Evolutionary conservation across 345 rosid species (phyloP).

Genomic region (Brassica carinata): DNA sequence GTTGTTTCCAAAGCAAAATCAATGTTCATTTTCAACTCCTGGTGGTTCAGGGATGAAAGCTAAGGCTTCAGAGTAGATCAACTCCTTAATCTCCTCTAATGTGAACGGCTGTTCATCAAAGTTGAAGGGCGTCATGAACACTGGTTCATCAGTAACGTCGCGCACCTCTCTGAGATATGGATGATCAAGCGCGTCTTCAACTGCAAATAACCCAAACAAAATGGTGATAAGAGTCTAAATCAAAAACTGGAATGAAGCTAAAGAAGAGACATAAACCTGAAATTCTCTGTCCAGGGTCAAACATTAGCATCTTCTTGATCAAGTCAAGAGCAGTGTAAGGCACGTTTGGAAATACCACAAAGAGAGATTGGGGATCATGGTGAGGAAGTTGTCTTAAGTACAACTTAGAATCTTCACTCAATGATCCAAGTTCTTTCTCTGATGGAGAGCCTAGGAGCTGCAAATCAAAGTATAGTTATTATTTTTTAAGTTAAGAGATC

Average conservation of each 20-base stretch:
- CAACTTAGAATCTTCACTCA: conserved; percentile 81
- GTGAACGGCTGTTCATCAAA: conserved; percentile 71
- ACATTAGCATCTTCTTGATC: conserved; percentile 81
- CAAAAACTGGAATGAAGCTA: not conserved
- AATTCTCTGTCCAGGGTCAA: conserved; percentile 80
- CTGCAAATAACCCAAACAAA: conserved; percentile 39
- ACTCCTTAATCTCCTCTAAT: conserved; percentile 80
- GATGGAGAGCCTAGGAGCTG: conserved; percentile 89
- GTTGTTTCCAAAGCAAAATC: conserved; percentile 4
- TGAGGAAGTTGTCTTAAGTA: conserved; percentile 64
- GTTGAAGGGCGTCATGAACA: conserved; percentile 67
- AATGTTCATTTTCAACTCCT: not conserved
- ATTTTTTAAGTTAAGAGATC: not conserved
- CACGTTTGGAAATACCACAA: conserved; percentile 69
- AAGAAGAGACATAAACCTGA: conserved; percentile 52
- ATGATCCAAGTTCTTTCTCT: conserved; percentile 72
- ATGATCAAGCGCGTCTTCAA: conserved; percentile 84
- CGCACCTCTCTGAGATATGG: conserved; percentile 67
- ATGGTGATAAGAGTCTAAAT: not conserved
- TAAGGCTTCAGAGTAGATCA: conserved; percentile 76
- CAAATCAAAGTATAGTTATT: conserved; percentile 20
- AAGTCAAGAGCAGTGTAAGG: conserved; percentile 77
- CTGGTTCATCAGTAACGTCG: conserved; percentile 74
- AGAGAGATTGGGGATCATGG: conserved; percentile 65
- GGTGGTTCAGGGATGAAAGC: conserved; percentile 76